phyloP scores from a whole-genome alignment of 2,329 filamentous ascomycete species.

The Pestalotiopsis sp. region DNA sequence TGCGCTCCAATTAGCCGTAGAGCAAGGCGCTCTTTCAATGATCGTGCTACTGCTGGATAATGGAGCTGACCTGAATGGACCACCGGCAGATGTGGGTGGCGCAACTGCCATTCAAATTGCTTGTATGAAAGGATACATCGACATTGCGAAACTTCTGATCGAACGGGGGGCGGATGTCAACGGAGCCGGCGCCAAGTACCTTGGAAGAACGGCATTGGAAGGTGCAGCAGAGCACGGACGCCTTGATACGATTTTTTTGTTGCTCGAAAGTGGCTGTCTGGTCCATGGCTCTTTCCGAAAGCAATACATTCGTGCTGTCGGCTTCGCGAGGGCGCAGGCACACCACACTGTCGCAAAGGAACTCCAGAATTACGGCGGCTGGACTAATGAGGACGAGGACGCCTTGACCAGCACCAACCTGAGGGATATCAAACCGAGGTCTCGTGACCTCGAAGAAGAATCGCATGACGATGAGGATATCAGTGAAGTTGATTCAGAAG shows the following conservation, averaged over 20 bases:
- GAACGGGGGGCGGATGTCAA: background rate
- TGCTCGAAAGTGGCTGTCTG: background rate
- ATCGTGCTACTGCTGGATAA: background rate
- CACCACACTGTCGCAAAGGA: background rate
- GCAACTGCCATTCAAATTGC: background rate
- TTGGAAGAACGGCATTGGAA: background rate
- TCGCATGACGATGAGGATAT: background rate
- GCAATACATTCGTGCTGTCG: background rate
- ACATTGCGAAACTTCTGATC: background rate
- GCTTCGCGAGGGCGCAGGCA: background rate
- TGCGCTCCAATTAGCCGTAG: background rate
- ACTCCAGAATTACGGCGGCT: background rate
- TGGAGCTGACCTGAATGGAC: background rate
- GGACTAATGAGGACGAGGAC: background rate
- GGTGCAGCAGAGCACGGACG: background rate
- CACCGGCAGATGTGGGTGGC: background rate
- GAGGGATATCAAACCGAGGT: rapidly evolving
- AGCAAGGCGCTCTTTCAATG: background rate
- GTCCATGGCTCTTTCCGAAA: background rate
- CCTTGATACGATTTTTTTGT: background rate
- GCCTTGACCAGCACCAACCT: background rate
- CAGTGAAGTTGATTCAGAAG: background rate
- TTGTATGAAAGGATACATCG: background rate
- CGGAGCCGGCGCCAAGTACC: background rate
- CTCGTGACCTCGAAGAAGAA: background rate